Conservation (phyloP, 805 yeast genomes). For the Yarrowia sp. region DNA sequence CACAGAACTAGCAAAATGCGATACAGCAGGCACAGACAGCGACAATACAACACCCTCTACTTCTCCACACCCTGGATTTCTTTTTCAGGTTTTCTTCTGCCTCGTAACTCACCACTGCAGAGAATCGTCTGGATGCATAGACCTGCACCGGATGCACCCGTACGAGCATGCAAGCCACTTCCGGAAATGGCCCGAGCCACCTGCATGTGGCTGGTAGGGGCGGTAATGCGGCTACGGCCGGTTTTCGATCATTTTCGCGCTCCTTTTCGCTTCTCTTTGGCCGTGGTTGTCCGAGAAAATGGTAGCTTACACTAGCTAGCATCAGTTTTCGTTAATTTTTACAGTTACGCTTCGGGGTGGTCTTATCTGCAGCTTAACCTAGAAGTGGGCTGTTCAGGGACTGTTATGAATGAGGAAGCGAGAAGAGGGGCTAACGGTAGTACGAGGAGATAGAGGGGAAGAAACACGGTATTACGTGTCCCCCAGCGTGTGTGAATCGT, state of each 20-base stretch:
- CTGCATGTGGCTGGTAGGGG: constrained; percentile 7
- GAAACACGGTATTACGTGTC: too few relatives aligned
- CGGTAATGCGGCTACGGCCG: not conserved
- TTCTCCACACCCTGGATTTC: not conserved
- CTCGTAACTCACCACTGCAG: constrained; percentile 23
- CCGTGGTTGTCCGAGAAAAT: constrained; percentile 4
- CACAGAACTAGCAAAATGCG: too few relatives aligned
- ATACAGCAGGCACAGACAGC: too few relatives aligned
- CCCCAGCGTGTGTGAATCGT: too few relatives aligned
- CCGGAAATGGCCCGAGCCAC: constrained; percentile 12
- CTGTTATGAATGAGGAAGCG: not conserved
- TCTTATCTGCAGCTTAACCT: constrained; percentile 21
- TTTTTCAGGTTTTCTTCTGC: not conserved
- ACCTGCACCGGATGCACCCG: not conserved
- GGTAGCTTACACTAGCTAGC: too few relatives aligned
- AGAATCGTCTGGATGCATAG: constrained; percentile 8
- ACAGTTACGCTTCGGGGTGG: not conserved
- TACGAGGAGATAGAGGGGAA: not conserved
- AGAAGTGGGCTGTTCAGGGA: constrained; percentile 20
- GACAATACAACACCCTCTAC: too few relatives aligned
- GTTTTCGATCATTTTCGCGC: not conserved
- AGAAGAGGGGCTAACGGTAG: not conserved
- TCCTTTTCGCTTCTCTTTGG: too few relatives aligned
- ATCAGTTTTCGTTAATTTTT: not conserved
- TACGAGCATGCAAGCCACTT: not conserved